Conservation (phyloP, 2,329 filamentous ascomycete genomes). For the Nemania sp. region DNA sequence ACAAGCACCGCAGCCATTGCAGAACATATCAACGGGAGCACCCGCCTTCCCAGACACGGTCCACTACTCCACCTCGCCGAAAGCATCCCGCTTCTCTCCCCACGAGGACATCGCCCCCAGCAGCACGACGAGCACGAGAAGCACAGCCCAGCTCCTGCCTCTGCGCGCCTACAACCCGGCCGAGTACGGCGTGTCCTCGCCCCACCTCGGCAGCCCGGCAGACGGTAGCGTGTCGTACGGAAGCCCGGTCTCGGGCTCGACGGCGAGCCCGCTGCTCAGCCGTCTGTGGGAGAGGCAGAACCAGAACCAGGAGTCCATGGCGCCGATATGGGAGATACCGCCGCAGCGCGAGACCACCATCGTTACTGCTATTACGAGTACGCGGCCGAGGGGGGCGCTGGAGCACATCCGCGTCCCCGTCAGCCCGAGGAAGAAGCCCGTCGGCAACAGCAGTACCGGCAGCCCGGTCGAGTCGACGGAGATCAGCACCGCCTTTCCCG, state of each 20-base stretch:
- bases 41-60: slow-evolving; percentile 38
- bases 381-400: slow-evolving; percentile 15
- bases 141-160: slow-evolving; percentile 40
- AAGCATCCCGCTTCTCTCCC: slow-evolving; percentile 38
- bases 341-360: slow-evolving; percentile 20
- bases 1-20: slow-evolving; percentile 26
- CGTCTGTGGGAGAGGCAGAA: slow-evolving; percentile 35
- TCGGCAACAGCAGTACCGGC: slow-evolving; percentile 19
- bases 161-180: slow-evolving; percentile 41
- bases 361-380: neutral
- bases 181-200: slow-evolving; percentile 36
- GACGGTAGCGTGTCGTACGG: slow-evolving; percentile 26
- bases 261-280: slow-evolving; percentile 38
- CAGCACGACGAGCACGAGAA: slow-evolving; percentile 40
- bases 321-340: slow-evolving; percentile 35
- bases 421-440: slow-evolving; percentile 26
- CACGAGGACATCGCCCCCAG: slow-evolving; percentile 36
- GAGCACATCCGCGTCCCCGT: slow-evolving; percentile 29
- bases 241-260: slow-evolving; percentile 39
- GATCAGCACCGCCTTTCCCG: slow-evolving; percentile 38
- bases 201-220: slow-evolving; percentile 22
- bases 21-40: slow-evolving; percentile 34
- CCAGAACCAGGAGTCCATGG: slow-evolving; percentile 8
- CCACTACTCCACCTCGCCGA: slow-evolving; percentile 40
- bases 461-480: slow-evolving; percentile 39